Percentiles rank a stretch among this genome's conserved stretches.
Conservation (phyloP, 129 eudicot genomes). For the Escallonia rubra region DNA sequence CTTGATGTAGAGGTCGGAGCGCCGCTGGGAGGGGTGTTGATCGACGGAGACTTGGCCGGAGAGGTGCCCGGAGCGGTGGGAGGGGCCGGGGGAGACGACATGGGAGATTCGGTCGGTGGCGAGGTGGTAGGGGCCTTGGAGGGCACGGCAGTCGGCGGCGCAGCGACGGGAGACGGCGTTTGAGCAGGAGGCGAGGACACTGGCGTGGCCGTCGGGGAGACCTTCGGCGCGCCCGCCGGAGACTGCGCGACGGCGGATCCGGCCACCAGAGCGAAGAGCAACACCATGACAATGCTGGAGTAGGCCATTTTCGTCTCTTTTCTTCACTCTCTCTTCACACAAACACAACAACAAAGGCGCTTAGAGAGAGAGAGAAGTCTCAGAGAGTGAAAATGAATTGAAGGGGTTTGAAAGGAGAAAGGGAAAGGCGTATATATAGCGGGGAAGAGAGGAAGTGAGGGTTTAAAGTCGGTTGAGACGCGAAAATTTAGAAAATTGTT, state of each 20-base stretch:
- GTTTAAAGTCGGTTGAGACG: conserved; percentile 6
- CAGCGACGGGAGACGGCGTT: neutral
- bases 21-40: neutral
- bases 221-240: conserved; percentile 13
- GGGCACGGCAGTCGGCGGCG: neutral
- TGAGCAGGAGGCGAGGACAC: neutral
- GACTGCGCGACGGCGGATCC: conserved; percentile 62
- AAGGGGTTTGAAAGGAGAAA: conserved; percentile 1
- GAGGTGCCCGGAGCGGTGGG: no score
- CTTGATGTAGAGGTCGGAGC: neutral
- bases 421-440: neutral
- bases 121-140: neutral
- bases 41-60: neutral
- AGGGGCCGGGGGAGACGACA: neutral
- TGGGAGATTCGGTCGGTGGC: neutral
- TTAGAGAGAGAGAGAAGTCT: neutral
- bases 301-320: conserved; percentile 34
- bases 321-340: neutral
- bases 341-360: neutral
- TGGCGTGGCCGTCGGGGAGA: neutral
- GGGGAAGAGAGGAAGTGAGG: conserved; percentile 5
- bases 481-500: neutral
- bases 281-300: conserved; percentile 18
- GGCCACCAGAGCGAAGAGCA: conserved; percentile 38
- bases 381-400: neutral